Base-by-base conservation (phyloP, 345 rosid species). In the Eucalyptus erythrocorys region DNA sequence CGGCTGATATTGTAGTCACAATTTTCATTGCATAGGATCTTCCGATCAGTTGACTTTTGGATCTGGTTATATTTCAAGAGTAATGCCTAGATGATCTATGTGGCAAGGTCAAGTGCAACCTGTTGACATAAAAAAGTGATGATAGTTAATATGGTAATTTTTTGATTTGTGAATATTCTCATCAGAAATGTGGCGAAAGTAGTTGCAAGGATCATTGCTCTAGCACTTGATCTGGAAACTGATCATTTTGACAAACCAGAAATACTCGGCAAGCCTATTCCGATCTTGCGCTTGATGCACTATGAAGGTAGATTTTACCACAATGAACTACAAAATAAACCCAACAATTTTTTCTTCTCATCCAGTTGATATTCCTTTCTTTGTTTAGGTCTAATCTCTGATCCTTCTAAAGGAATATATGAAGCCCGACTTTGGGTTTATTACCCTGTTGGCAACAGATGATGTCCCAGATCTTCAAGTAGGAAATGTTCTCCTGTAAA, bases 371-470 rank as follows among this genome's bases (percentile, higher is more conserved):
- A 9, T 89, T 64, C 76, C 48, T 47, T n/a, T n/a, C n/a, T n/a
- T n/a, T n/a, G n/a, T 59, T 27, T 89, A 94, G 96, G 91, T 87
- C 91, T 89, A 88, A 40, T 92, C 87, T 96, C 99, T 86, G 97
- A 95, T 93, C 99, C 99, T 4, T 91, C 91, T 0, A 92, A 92
- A 88, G 99, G 99, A 88, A 86, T 97, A 93, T 97, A 88, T 91
- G 98, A 95, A 59, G 95, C 97, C 98, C 84, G 99, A 97, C 90
- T 95, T 19, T 47, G 99, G 99, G 87, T 91, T 97, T 91, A 93
- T 97, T 86, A 97, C 99, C 80, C 95, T 97, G n/a, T 90, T 97
- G 90, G 97, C 97, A 81, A 97, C 98, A 6, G 99, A 96, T 91
- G 93, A 93, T 86, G 95, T 95, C 26, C 85, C 86, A 53, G 99